phyloP scores from a whole-genome alignment of 805 yeast species.

The Yamadazyma paraphyllophila region DNA sequence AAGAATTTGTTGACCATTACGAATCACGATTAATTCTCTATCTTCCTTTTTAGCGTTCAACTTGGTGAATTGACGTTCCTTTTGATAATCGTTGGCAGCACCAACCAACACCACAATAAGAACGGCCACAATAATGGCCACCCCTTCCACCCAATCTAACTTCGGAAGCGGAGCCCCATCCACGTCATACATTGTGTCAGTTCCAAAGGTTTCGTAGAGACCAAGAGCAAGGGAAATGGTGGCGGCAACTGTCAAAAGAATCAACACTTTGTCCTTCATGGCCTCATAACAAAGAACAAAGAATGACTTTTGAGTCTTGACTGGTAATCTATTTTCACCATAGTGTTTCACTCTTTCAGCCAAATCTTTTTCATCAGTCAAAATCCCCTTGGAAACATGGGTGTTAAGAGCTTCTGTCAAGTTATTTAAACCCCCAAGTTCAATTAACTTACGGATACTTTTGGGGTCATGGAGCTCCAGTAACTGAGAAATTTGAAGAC shows the following conservation, averaged over 20 bases:
- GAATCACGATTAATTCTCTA: slow-evolving; percentile 69
- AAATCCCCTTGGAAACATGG: slow-evolving; percentile 41
- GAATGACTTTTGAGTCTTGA: slow-evolving; percentile 65
- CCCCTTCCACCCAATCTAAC: slow-evolving; percentile 99
- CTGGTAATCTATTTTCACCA: slow-evolving; percentile 75
- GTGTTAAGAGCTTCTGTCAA: slow-evolving; percentile 35
- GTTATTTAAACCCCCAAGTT: slow-evolving; percentile 45
- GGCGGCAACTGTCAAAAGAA: slow-evolving; percentile 82
- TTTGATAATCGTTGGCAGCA: slow-evolving; percentile 94
- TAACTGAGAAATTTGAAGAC: slow-evolving; percentile 28
- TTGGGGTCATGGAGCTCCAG: slow-evolving; percentile 62
- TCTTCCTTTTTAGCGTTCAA: slow-evolving; percentile 87
- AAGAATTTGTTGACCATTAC: slow-evolving; percentile 66
- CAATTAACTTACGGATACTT: slow-evolving; percentile 42
- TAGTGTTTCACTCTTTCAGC: slow-evolving; percentile 45
- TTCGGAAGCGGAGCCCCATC: slow-evolving; percentile 76
- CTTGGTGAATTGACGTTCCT: slow-evolving; percentile 87
- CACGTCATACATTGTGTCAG: slow-evolving; percentile 70
- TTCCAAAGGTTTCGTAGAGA: slow-evolving; percentile 86
- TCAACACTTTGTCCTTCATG: slow-evolving; percentile 84
- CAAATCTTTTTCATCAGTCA: slow-evolving; percentile 30
- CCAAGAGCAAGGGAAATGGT: slow-evolving; percentile 87
- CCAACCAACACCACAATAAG: slow-evolving; percentile 89
- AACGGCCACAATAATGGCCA: slow-evolving; percentile 91
- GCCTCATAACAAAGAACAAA: slow-evolving; percentile 73